Evolutionary conservation across 202 grass and related monocot genomes (phyloP), one percentile per base, ranked within the genome.

Genomic region (Sporobolus alterniflorus): DNA sequence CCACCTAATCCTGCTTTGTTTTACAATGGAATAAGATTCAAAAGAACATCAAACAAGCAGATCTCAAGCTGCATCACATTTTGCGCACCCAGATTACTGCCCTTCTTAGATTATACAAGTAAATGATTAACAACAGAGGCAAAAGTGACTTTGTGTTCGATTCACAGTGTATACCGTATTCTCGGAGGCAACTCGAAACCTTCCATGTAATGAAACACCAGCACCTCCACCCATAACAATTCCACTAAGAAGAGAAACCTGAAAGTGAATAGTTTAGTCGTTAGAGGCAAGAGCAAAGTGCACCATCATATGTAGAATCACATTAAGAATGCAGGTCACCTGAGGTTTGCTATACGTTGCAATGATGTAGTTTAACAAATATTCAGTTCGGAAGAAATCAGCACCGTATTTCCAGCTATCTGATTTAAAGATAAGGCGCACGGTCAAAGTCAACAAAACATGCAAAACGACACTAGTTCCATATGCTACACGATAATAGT

Each of bases 181-280:
- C 40, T 96, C 96, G 22, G 91, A 96, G 69, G 46, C 96, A 87
- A 98, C 87, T 42, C 85, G 82, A 89, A 98, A 98, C 78, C 71
- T 95, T 75, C 96, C 96, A 55, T 98, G 96, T 86, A 98, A 83
- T 66, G 96, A 98, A 75, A 98, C 72, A 89, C 96, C 96, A 71
- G 91, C 96, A 40, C 96, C 96, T 85, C 90, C 93, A 57, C 96
- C 96, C 91, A 98, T 92, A 83, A 88, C 88, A 72, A 96, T 98
- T 82, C 93, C 91, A 87, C 85, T 36, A 81, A 98, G 96, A 68
- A 98, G 75, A 75, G 96, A 98, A 88, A 95, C 93, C 96, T 98
- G 78, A 14, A 87, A 78, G 21, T 68, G 44, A 69, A 82, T 74
- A 51, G 15, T 57, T 39, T 61, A 86, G 11, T 42, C 59, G 62